Percentiles rank a stretch among this genome's conserved stretches.
Evolutionary conservation across 129 eudicot genomes (phyloP).

Genomic region (Centella asiatica): DNA sequence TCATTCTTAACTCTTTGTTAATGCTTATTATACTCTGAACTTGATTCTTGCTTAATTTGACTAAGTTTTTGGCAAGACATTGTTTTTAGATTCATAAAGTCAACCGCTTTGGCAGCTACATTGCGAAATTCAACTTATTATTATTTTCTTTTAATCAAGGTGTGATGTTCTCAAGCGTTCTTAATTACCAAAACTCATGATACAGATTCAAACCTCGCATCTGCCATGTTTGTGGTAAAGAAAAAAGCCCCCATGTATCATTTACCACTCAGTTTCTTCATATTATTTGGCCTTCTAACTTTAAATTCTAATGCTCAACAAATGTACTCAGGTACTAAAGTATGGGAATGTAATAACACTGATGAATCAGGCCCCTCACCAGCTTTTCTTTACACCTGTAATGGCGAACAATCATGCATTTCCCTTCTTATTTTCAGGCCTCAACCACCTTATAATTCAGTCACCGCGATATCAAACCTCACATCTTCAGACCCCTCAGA

Average conservation of each 20-base stretch:
- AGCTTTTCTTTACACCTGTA: conserved; percentile 57
- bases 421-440: conserved; percentile 49
- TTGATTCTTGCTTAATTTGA: too few relatives aligned
- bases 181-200: not conserved
- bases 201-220: not conserved
- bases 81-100: too few relatives aligned
- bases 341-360: conserved; percentile 28
- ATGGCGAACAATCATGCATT: conserved; percentile 37
- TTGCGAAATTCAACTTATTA: too few relatives aligned
- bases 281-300: conserved; percentile 16
- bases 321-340: conserved; percentile 36
- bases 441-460: conserved; percentile 38
- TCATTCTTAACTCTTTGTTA: not conserved
- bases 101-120: not conserved
- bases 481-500: conserved; percentile 30
- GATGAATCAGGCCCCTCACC: conserved; percentile 40
- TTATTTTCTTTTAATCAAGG: too few relatives aligned
- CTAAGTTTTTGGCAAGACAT: too few relatives aligned
- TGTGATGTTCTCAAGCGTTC: not conserved
- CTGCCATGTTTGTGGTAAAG: not conserved
- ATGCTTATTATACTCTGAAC: too few relatives aligned
- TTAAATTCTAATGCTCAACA: conserved; percentile 33
- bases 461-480: conserved; percentile 47
- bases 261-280: conserved; percentile 15
- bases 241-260: conserved; percentile 22